Evolutionary conservation across 192 early-diverging fungal species (phyloP), one percentile per base, ranked within the genome.

Genomic region (Gryganskiella cystojenkinii): DNA sequence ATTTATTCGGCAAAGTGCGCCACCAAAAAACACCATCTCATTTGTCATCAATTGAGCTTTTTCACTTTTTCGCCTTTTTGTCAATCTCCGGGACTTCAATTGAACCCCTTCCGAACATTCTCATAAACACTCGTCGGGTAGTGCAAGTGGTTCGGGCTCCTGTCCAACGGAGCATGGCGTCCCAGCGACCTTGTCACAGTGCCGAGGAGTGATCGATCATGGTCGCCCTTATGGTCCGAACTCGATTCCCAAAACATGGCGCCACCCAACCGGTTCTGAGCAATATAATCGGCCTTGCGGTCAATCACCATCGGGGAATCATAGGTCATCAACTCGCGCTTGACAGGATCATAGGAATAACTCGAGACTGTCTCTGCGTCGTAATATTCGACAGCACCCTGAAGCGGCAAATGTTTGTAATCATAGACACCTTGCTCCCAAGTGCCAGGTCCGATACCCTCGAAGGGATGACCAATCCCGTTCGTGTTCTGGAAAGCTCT

Each of bases 371-470:
- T 85, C 13, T 86, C 67, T 3, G 87, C 87, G 64, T 98, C 96
- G 90, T 92, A 95, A 61, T 91, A 85, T 51, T 93, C 88, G 2
- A 68, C 60, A 27, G 92, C 90, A 22, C 87, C 87, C 7, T 87
- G 80, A 9, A 76, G 62, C 13, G 92, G 92, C 64, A 99, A 79
- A 15, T 83, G 61, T 80, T 95, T 96, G 82, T 94, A 97, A 75
- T 99, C 98, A 74, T 92, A 92, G 31, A 94, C 88, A 3, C 98
- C 98, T 46, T 90, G 78, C 76, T 99, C 98, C 95, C 95, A 96
- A 6, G 89, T 89, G 28, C 94, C 93, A 49, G 89, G 72, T 8
- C 91, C 89, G n/a, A 92, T 82, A 15, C 96, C 95, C 20, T 71
- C 61, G 56, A 91, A 95, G 27, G 80, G 54, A 31, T 85, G 78